Base-by-base conservation (phyloP, 208 protist species). In the Wallacemonas sp. region DNA sequence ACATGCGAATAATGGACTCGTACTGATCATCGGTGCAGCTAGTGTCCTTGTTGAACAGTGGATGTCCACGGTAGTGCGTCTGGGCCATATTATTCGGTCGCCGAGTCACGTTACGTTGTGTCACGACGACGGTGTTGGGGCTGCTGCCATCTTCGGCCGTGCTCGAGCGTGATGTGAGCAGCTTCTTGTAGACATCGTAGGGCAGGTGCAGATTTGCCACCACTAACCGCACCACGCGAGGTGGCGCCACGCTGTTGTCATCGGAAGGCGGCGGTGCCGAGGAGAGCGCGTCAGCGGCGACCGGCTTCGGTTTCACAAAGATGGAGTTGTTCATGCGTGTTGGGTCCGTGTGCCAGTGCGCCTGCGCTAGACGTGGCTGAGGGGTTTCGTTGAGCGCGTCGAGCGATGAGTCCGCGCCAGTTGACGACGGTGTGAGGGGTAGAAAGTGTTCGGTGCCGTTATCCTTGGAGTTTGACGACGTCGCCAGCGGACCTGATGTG, bases 21-120 rank as follows among this genome's bases (percentile, higher is more conserved):
- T 89, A 88, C 60, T 90, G 68, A 15, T 91, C 85, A 46, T 94
- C 85, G 0, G 75, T 89, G 70, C 84, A 87, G 51, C 64, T 68
- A n/a, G 42, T 61, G 53, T 84, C 81, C 4, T 77, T 76, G 24
- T 64, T 75, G 63, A 94, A 88, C n/a, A 77, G 75, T 11, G 88
- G 85, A 38, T 94, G 88, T 0, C 82, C 79, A 0, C 70, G 65
- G 27, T 71, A 62, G 24, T 73, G 69, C 19, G 42, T 9, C 8
- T 42, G 46, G 22, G 27, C 19, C 26, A 42, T 39, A 21, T 58
- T 64, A 17, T 56, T 68, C n/a, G 56, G 39, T 44, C 56, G 56
- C 17, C 51, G 4, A 14, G 60, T 55, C 60, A 54, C 19, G 60
- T 41, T 51, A 33, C 22, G 44, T 39, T 62, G 56, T 14, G 33